Evolutionary conservation across 176 grass and related monocot species (phyloP).

Genomic region (Avena insularis): DNA sequence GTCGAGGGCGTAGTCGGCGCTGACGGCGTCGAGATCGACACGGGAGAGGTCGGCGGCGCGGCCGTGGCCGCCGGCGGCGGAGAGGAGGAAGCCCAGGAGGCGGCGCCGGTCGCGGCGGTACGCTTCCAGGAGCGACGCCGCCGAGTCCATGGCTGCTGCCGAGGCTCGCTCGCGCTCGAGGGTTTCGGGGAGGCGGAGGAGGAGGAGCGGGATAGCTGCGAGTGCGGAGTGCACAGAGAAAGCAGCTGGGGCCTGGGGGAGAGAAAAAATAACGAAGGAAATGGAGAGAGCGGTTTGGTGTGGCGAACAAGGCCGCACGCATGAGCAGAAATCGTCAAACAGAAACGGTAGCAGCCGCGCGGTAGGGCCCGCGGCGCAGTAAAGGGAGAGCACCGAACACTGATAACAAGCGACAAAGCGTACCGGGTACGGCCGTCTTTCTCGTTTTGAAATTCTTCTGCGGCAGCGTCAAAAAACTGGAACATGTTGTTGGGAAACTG

Average conservation of each 20-base stretch:
- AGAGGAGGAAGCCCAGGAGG: slow-evolving; percentile 82
- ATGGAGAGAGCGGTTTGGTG: not conserved
- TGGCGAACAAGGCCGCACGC: slow-evolving; percentile 29
- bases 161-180: slow-evolving; percentile 12
- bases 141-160: slow-evolving; percentile 53
- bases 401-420: slow-evolving; percentile 1
- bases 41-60: slow-evolving; percentile 59
- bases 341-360: not conserved
- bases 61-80: slow-evolving; percentile 44
- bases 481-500: too few relatives aligned
- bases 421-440: not conserved
- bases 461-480: not conserved
- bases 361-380: not conserved
- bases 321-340: not conserved
- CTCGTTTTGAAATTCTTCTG: not conserved
- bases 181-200: slow-evolving; percentile 32
- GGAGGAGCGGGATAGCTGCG: slow-evolving; percentile 20
- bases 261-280: slow-evolving; percentile 5
- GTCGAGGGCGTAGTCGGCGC: slow-evolving; percentile 76
- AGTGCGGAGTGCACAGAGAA: slow-evolving; percentile 24
- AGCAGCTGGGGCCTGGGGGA: slow-evolving; percentile 1
- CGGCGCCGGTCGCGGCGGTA: slow-evolving; percentile 80
- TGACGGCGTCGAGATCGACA: slow-evolving; percentile 78
- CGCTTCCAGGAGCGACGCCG: slow-evolving; percentile 56
- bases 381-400: not conserved